phyloP scores from a whole-genome alignment of 164 flowering plant genomes.

The Piper longum region DNA sequence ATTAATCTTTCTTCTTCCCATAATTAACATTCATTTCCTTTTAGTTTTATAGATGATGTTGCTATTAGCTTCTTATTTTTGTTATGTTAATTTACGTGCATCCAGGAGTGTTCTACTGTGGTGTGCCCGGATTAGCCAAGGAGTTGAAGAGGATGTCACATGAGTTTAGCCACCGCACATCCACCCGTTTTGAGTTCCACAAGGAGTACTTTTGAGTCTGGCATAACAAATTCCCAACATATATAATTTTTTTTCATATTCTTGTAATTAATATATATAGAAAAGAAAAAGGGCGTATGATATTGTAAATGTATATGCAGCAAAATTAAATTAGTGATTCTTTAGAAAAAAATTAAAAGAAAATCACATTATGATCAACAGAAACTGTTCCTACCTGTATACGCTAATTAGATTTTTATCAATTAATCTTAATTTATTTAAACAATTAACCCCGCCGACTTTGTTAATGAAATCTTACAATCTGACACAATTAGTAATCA shows the following conservation, averaged over 20 bases:
- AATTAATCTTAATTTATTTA: no score
- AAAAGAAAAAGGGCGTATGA: slow-evolving; percentile 1
- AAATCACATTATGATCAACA: no score
- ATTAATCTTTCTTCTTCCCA: not conserved
- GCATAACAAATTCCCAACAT: not conserved
- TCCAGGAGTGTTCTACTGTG: slow-evolving; percentile 95
- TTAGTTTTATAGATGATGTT: no score
- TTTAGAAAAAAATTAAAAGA: not conserved
- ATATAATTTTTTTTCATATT: not conserved
- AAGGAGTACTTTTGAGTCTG: slow-evolving; percentile 59
- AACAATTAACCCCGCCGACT: no score
- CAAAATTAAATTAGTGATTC: not conserved
- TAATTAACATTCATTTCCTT: not conserved
- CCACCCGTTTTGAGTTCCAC: slow-evolving; percentile 88
- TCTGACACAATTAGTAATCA: no score
- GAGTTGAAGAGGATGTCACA: slow-evolving; percentile 58
- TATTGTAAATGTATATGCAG: slow-evolving; percentile 1
- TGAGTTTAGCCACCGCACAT: slow-evolving; percentile 60
- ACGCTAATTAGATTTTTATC: no score
- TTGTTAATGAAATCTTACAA: no score
- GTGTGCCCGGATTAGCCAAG: slow-evolving; percentile 77
- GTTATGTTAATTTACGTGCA: no score
- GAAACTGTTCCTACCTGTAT: no score
- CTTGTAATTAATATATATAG: slow-evolving; percentile 12
- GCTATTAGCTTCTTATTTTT: no score